Evolutionary conservation across 2,329 filamentous ascomycete genomes (phyloP).

Genomic region (Macrophomina pseudophaseolina): DNA sequence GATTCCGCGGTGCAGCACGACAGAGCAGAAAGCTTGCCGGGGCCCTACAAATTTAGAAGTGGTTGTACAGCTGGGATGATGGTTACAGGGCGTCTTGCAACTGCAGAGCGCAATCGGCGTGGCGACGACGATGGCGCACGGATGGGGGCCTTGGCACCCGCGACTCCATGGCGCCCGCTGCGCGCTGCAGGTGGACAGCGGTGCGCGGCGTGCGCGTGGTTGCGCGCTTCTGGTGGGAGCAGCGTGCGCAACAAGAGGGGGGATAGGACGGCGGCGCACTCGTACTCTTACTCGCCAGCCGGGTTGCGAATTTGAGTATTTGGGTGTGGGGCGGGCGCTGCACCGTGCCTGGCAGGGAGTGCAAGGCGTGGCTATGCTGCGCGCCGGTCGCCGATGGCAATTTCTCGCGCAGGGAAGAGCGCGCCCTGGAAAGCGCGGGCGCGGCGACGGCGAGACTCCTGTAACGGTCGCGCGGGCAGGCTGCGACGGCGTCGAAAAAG

Average conservation of each 20-base stretch:
- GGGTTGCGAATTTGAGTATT: conserved; percentile 9
- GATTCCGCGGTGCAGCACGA: background rate
- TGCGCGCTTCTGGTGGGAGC: background rate
- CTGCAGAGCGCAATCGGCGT: conserved; percentile 22
- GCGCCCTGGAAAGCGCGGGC: conserved; percentile 2
- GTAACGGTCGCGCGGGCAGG: conserved; percentile 18
- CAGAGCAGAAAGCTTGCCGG: background rate
- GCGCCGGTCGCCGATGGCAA: conserved; percentile 22
- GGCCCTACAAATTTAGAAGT: conserved; percentile 11
- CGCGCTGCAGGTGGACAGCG: background rate
- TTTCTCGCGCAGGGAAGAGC: conserved; percentile 23
- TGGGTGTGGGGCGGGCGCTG: conserved; percentile 20
- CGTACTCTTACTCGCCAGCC: conserved; percentile 3
- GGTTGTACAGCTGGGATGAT: conserved; percentile 7
- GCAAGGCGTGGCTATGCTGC: conserved; percentile 24
- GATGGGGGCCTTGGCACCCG: conserved; percentile 21
- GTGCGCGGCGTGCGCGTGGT: background rate
- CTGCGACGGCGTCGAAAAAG: conserved; percentile 9
- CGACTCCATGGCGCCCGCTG: background rate
- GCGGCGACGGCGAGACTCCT: conserved; percentile 1
- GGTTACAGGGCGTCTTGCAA: conserved; percentile 20
- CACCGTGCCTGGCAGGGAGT: conserved; percentile 17
- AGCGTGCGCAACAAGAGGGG: background rate
- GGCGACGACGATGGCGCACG: conserved; percentile 20
- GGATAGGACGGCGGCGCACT: conserved; percentile 8